Evolutionary conservation across 169 alveolate species (phyloP).

Genomic region (Plasmodium ovale): DNA sequence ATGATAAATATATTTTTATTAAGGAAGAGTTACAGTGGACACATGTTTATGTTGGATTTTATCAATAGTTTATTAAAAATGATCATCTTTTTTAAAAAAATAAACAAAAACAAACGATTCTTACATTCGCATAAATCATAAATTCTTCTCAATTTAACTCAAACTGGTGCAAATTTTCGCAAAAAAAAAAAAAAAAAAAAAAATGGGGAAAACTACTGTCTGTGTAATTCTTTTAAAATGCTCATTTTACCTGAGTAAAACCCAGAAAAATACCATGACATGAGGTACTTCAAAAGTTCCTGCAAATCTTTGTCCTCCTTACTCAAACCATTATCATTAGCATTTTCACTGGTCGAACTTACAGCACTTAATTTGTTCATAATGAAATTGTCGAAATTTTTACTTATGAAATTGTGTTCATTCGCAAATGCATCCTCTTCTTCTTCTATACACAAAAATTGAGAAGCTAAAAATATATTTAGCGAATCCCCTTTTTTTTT

Average conservation of each 20-base stretch:
- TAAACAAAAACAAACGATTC: not conserved
- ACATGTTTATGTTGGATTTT: not conserved
- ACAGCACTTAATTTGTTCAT: slow-evolving; percentile 45
- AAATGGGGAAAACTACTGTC: slow-evolving; percentile 14
- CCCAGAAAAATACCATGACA: slow-evolving; percentile 78
- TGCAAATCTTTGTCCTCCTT: slow-evolving; percentile 37
- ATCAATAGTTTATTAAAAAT: not conserved
- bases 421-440: slow-evolving; percentile 34
- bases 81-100: no score
- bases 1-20: no score
- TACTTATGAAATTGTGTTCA: slow-evolving; percentile 38
- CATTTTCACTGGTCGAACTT: slow-evolving; percentile 5
- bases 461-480: slow-evolving; percentile 57
- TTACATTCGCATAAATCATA: not conserved
- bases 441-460: slow-evolving; percentile 61
- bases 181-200: no score
- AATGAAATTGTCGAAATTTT: slow-evolving; percentile 49
- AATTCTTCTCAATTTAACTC: not conserved
- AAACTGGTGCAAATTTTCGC: not conserved
- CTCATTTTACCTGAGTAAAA: slow-evolving; percentile 75
- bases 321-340: no score
- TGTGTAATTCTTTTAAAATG: slow-evolving; percentile 43
- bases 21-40: not conserved
- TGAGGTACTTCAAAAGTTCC: slow-evolving; percentile 60
- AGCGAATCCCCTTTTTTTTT: slow-evolving; percentile 25